Base-by-base conservation (phyloP, 208 protist genomes). In the Acanthamoeba healyi region DNA sequence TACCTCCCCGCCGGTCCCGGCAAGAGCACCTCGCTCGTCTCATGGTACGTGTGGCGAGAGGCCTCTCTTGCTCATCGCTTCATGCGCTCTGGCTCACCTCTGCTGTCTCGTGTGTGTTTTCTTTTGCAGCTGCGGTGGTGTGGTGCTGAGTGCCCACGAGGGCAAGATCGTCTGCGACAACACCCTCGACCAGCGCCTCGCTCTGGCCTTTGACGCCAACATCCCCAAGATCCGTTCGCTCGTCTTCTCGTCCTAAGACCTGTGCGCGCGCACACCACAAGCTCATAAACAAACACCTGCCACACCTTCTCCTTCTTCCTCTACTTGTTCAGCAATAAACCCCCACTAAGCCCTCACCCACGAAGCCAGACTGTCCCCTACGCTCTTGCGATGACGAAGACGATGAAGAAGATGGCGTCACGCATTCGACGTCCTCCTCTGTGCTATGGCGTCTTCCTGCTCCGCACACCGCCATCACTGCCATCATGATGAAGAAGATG, bases 131-230 rank as follows among this genome's bases (percentile, higher is more conserved):
- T 93, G 70, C 77, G 97, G 97, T 84, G 97, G 97, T 96, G 94
- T 98, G 26, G 94, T 97, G 81, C 67, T 98, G 44, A 93, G 49
- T 67, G 86, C 94, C 46, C 38, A 94, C 15, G 95, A 95, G 49
- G 97, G 97, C 63, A 91, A 94, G 46, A 97, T 98, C 63, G 88
- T 93, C 42, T 95, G 94, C 72, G 94, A 94, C 15, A 98, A 98
- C 93, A 98, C 97, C 29, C 94, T 98, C 6, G 97, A 98, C 44
- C 86, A 95, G 51, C 94, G 97, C 44, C 96, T 98, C 42, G 77
- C 95, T 26, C 94, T 97, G 34, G 95, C 95, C 34, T 97, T 96
- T 40, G 96, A 97, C 15, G 90, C 97, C 72, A 81, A 95, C 32
- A 94, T 97, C 15, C 96, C 96, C 58, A 84, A 96, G 65, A 96